Conservation (phyloP, 1,284 basidiomycete species). For the Trichosporon sp. region DNA sequence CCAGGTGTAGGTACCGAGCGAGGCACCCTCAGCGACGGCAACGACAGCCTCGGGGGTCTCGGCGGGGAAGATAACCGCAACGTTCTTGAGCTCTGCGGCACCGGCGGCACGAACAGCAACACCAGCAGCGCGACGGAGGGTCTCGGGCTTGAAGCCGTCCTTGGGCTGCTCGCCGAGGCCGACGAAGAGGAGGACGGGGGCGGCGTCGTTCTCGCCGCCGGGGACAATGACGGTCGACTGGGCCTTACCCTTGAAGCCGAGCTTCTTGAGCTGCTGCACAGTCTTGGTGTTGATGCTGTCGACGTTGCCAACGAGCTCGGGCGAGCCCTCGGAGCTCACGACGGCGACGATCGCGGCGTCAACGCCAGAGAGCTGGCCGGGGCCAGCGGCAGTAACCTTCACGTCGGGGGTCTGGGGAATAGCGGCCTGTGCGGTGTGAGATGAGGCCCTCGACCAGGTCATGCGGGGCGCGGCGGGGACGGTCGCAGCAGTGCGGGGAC, state of each 20-base stretch:
- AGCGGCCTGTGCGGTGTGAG: slow-evolving; percentile 24
- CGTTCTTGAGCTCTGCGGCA: slow-evolving; percentile 21
- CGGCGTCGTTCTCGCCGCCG: slow-evolving; percentile 23
- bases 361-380: neutral
- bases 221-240: slow-evolving; percentile 18
- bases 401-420: slow-evolving; percentile 16
- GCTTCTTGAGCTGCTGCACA: slow-evolving; percentile 25
- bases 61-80: slow-evolving; percentile 27
- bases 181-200: slow-evolving; percentile 26
- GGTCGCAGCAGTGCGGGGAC: neutral
- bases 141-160: slow-evolving; percentile 26
- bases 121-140: slow-evolving; percentile 26
- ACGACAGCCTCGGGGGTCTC: slow-evolving; percentile 22
- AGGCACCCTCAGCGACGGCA: slow-evolving; percentile 30
- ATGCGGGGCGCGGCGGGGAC: slow-evolving; percentile 4
- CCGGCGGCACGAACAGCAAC: slow-evolving; percentile 24
- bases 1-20: slow-evolving; percentile 33
- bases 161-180: slow-evolving; percentile 27
- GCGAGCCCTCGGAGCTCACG: slow-evolving; percentile 1
- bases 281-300: slow-evolving; percentile 7
- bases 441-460: slow-evolving; percentile 13
- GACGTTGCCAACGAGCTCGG: slow-evolving; percentile 18
- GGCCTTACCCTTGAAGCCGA: slow-evolving; percentile 27
- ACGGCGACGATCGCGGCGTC: slow-evolving; percentile 27
- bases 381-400: slow-evolving; percentile 21